Conservation (phyloP, 2,329 filamentous ascomycete species). For the Nemania abortiva region DNA sequence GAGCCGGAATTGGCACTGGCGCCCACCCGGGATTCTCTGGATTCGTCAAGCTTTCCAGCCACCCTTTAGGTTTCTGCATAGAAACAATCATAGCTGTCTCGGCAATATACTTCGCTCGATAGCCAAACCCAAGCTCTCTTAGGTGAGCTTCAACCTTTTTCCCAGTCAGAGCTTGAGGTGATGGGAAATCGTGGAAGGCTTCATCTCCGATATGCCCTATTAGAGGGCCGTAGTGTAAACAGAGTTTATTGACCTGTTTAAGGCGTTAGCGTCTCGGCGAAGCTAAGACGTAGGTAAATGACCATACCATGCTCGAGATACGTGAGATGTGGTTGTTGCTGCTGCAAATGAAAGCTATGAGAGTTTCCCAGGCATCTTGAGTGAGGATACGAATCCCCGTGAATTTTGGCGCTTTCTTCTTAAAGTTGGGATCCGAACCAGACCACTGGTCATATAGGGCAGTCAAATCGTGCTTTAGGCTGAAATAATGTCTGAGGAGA, state of each 20-base stretch:
- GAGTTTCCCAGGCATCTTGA: slow-evolving; percentile 95
- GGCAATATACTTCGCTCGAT: slow-evolving; percentile 91
- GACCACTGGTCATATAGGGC: slow-evolving; percentile 90
- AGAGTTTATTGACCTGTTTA: slow-evolving; percentile 82
- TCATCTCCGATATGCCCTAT: slow-evolving; percentile 77
- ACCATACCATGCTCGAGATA: slow-evolving; percentile 88
- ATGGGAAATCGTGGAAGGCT: slow-evolving; percentile 88
- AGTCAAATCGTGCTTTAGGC: slow-evolving; percentile 80
- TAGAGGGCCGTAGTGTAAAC: slow-evolving; percentile 82
- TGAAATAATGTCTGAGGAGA: slow-evolving; percentile 87
- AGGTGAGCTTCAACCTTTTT: slow-evolving; percentile 83
- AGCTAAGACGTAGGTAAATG: neutral
- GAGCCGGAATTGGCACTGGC: slow-evolving; percentile 62
- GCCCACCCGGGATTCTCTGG: slow-evolving; percentile 74
- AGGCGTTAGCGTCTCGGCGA: slow-evolving; percentile 6
- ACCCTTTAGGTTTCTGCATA: slow-evolving; percentile 73
- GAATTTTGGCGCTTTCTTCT: slow-evolving; percentile 86
- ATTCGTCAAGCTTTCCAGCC: slow-evolving; percentile 84
- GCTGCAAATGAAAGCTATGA: slow-evolving; percentile 96
- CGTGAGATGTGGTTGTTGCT: slow-evolving; percentile 98
- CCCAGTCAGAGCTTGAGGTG: slow-evolving; percentile 77
- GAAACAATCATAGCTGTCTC: slow-evolving; percentile 84
- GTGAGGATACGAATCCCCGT: slow-evolving; percentile 91
- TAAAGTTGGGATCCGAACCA: slow-evolving; percentile 85
- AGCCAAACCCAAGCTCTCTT: slow-evolving; percentile 89